Evolutionary conservation across 1,139 yeast genomes (phyloP).

Genomic region (Pichia sp.): DNA sequence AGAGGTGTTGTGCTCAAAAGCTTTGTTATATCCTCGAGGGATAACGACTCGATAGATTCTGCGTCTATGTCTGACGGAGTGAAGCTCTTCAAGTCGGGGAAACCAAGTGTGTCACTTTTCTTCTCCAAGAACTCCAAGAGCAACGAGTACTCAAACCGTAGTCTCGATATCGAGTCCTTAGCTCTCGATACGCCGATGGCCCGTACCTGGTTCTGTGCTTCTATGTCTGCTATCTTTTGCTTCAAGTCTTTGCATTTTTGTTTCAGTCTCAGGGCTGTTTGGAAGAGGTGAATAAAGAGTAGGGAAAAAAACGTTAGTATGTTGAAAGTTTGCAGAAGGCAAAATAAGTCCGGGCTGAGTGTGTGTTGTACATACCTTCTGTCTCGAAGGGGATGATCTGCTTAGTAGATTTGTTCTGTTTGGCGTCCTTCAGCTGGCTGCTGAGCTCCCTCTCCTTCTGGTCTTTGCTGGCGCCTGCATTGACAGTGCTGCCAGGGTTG

Average conservation of each 20-base stretch:
- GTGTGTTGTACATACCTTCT: slow-evolving; percentile 13
- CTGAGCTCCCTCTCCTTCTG: slow-evolving; percentile 1
- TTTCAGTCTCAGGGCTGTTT: slow-evolving; percentile 37
- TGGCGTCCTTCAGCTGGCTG: not conserved
- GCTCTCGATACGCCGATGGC: slow-evolving; percentile 77
- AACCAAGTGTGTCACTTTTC: slow-evolving; percentile 34
- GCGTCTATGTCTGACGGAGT: slow-evolving; percentile 24
- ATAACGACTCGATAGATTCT: slow-evolving; percentile 26
- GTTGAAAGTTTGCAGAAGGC: not conserved
- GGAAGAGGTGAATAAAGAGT: not conserved
- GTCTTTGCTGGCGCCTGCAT: not conserved
- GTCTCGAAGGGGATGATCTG: slow-evolving; percentile 20
- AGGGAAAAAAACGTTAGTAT: not conserved
- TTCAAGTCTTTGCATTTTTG: slow-evolving; percentile 71
- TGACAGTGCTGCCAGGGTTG: not conserved
- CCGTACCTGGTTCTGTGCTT: slow-evolving; percentile 73
- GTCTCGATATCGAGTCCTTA: slow-evolving; percentile 68
- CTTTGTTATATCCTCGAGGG: slow-evolving; percentile 24
- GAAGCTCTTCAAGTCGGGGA: slow-evolving; percentile 24
- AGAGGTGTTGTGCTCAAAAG: slow-evolving; percentile 17
- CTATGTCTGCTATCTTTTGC: slow-evolving; percentile 67
- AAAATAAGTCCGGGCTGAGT: not conserved
- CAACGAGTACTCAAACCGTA: slow-evolving; percentile 77
- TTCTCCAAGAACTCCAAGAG: slow-evolving; percentile 75
- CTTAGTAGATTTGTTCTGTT: slow-evolving; percentile 7